Evolutionary conservation across 2,329 filamentous ascomycete species (phyloP).

Genomic region (Penicillium sp.): DNA sequence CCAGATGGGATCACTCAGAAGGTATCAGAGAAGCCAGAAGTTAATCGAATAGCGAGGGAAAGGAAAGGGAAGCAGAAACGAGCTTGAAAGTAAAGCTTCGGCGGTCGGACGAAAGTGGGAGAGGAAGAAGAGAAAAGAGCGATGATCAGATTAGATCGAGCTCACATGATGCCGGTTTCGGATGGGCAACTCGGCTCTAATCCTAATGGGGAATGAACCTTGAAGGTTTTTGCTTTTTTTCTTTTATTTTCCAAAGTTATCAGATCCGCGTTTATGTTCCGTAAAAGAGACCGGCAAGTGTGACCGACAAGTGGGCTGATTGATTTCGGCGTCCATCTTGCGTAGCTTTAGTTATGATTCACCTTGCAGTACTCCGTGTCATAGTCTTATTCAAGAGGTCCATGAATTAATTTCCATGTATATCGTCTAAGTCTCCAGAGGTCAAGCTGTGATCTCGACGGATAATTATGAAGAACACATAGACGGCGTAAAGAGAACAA

Average conservation of each 20-base stretch:
- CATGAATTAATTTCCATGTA: too few relatives aligned
- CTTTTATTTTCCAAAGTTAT: constrained; percentile 12
- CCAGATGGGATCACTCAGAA: constrained; percentile 19
- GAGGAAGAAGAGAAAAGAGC: constrained; percentile 16
- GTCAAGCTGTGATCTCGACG: too few relatives aligned
- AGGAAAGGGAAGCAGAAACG: background rate
- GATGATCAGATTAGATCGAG: constrained; percentile 28
- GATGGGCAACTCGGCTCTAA: constrained; percentile 11
- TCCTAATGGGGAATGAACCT: background rate
- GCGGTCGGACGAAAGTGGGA: constrained; percentile 12
- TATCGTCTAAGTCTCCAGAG: too few relatives aligned
- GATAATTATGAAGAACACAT: too few relatives aligned
- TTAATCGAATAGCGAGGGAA: constrained; percentile 1
- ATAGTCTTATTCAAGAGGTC: too few relatives aligned
- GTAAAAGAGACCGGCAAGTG: constrained; percentile 10
- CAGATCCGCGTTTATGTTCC: too few relatives aligned
- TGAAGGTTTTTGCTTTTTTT: constrained; percentile 3
- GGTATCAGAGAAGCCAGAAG: background rate
- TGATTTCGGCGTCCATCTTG: too few relatives aligned
- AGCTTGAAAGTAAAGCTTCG: constrained; percentile 6
- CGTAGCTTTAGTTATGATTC: too few relatives aligned
- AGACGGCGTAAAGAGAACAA: too few relatives aligned
- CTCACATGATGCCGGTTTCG: constrained; percentile 27
- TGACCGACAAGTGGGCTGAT: constrained; percentile 18
- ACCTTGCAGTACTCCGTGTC: too few relatives aligned